Evolutionary conservation across 75 land plant genomes (phyloP).

Genomic region (Pinus taeda): DNA sequence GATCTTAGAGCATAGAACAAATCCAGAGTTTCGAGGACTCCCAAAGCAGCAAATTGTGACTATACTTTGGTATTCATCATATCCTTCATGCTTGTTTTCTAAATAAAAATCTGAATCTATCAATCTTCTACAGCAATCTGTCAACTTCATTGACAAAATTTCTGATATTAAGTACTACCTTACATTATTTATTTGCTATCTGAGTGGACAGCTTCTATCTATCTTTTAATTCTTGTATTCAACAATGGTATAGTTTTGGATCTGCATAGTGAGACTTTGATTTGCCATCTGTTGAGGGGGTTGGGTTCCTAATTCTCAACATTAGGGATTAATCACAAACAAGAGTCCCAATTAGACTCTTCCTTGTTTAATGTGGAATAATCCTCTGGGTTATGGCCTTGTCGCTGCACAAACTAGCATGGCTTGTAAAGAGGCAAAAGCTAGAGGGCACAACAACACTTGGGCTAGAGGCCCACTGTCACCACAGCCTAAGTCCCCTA

Average conservation of each 20-base stretch:
- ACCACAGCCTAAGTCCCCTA: no score
- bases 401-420: no score
- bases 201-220: not conserved
- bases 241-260: not conserved
- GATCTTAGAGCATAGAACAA: constrained; percentile 90
- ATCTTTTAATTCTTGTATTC: not conserved
- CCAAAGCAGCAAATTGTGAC: constrained; percentile 88
- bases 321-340: no score
- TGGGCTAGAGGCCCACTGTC: no score
- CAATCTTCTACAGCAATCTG: not conserved
- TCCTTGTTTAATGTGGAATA: no score
- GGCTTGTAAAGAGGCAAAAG: no score
- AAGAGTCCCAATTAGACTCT: no score
- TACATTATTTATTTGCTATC: not conserved
- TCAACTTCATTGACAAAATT: not conserved
- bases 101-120: not conserved
- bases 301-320: no score
- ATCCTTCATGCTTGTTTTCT: not conserved
- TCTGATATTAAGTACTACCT: not conserved
- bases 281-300: not conserved
- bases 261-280: not conserved
- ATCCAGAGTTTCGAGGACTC: constrained; percentile 85
- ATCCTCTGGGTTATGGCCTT: no score
- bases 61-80: constrained; percentile 68
- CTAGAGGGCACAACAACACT: no score